Percentiles rank a stretch among this genome's conserved stretches.
Conservation (phyloP, 345 rosid genomes). For the Hirschfeldia incana region DNA sequence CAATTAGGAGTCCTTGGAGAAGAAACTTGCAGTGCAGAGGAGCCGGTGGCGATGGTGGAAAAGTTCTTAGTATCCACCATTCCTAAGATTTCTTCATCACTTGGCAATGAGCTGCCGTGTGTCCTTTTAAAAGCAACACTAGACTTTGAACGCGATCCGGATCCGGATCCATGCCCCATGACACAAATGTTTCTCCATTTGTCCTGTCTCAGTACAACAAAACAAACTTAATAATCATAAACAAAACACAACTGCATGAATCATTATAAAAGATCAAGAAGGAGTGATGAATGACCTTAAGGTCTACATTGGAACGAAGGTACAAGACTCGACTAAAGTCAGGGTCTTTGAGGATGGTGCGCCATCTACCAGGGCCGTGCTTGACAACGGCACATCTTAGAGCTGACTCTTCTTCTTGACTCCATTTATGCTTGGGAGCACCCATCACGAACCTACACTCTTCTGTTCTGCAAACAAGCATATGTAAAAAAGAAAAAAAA, state of each 20-base stretch:
- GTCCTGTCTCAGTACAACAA: constrained; percentile 52
- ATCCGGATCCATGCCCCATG: constrained; percentile 73
- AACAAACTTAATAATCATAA: background rate
- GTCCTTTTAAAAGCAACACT: constrained; percentile 58
- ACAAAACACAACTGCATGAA: background rate
- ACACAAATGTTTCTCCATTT: constrained; percentile 99
- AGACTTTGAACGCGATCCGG: background rate
- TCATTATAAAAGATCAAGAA: background rate
- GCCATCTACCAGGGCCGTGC: constrained; percentile 99
- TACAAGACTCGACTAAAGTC: constrained; percentile 79
- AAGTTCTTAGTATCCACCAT: no score
- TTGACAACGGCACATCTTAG: constrained; percentile 87
- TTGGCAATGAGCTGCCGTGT: constrained; percentile 40
- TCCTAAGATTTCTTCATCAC: constrained; percentile 59
- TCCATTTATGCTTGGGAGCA: constrained; percentile 99
- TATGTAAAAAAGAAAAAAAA: background rate
- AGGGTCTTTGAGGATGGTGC: constrained; percentile 95
- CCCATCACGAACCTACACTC: constrained; percentile 52
- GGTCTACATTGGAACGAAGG: constrained; percentile 95
- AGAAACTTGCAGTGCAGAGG: constrained; percentile 43
- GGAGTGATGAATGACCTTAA: constrained; percentile 56
- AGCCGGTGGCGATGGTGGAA: no score
- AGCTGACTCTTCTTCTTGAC: constrained; percentile 94
- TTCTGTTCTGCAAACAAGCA: background rate
- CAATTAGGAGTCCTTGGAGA: constrained; percentile 58